These are phyloP conservation scores for Theobroma grandiflorum DNA, from an alignment of 441 rosid species.

Conservation along the genomic window DNA sequence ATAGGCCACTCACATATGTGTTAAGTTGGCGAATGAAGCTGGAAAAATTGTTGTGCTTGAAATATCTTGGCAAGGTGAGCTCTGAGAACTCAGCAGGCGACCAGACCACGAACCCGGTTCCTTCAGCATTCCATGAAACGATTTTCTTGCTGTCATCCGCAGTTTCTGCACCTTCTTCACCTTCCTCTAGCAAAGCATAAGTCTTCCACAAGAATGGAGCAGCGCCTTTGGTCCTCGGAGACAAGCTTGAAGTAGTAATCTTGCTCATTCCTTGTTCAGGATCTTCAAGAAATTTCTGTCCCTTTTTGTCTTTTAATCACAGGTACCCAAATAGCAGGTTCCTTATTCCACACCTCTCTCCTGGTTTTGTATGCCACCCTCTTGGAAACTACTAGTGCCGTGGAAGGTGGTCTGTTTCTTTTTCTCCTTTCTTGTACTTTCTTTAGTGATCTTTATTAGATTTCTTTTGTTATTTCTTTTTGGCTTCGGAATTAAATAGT, in stretches of 20 bases:
- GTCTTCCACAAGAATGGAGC: conserved; percentile 66
- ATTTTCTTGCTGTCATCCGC: conserved; percentile 29
- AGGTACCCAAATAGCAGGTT: background rate
- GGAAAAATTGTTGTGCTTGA: conserved; percentile 56
- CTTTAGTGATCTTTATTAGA: background rate
- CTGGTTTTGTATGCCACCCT: conserved; percentile 10
- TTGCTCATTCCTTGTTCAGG: background rate
- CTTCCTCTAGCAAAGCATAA: conserved; percentile 59
- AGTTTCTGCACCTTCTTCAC: conserved; percentile 36
- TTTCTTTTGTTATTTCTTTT: background rate
- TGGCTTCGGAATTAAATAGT: background rate
- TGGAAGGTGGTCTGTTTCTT: conserved; percentile 31
- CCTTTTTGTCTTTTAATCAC: background rate
- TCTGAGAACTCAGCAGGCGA: conserved; percentile 66
- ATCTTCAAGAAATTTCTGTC: background rate
- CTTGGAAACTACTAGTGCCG: conserved; percentile 37
- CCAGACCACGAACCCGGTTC: conserved; percentile 67
- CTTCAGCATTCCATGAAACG: conserved; percentile 63
- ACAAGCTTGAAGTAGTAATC: conserved; percentile 4
- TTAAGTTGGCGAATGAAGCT: conserved; percentile 58
- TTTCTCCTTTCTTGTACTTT: background rate
- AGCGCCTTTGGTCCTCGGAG: conserved; percentile 45
- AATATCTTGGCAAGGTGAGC: conserved; percentile 48
- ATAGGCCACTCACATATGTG: conserved; percentile 45
- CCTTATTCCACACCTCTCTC: conserved; percentile 16